Evolutionary conservation across 2,329 filamentous ascomycete species (phyloP), one percentile per base, ranked within the genome.

Genomic region (Chrysosporium keratinophilum): DNA sequence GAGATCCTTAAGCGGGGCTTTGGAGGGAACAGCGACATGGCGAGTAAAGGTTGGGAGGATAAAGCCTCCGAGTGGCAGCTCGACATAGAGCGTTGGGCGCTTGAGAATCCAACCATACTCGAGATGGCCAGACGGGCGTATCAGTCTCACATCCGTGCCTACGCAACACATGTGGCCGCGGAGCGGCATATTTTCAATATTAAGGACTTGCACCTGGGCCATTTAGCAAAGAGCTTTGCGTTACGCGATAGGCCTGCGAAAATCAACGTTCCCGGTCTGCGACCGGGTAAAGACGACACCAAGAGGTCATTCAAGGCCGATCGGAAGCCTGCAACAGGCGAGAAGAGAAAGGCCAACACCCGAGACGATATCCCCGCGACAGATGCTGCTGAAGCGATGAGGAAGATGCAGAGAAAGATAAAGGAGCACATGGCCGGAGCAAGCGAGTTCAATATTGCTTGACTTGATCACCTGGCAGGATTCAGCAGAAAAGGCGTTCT

Each of bases 111-210:
- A 0, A 81, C 81, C 53, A 80, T 86, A 39, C 79, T 95, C 3
- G 88, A 95, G 62, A 79, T 89, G 63, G 91, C 87, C 0, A 81
- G 88, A 17, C 82, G 87, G 60, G 93, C 85, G 0, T 98, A 87
- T 73, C 88, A 94, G 65, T 93, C 87, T 49, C 90, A 97, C 64
- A 84, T 98, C 52, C 80, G 93, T 52, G 93, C 93, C 0, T 98
- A 98, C 67, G 89, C 93, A 1, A 98, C 93, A 0, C 93, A 98
- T 69, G 81, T 91, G 28, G 84, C 87, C 31, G 83, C 84, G 42
- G 93, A 98, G 72, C 79, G 93, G 50, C 75, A 76, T 50, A 90
- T 86, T 66, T 98, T 98, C 68, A 87, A 97, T 68, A 94, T 96
- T 69, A 89, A 88, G 56, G 81, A 87, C 63, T 73, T 98, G 45